Base-by-base conservation (phyloP, 768 basidiomycete genomes). In the Agaricus bisporus region DNA sequence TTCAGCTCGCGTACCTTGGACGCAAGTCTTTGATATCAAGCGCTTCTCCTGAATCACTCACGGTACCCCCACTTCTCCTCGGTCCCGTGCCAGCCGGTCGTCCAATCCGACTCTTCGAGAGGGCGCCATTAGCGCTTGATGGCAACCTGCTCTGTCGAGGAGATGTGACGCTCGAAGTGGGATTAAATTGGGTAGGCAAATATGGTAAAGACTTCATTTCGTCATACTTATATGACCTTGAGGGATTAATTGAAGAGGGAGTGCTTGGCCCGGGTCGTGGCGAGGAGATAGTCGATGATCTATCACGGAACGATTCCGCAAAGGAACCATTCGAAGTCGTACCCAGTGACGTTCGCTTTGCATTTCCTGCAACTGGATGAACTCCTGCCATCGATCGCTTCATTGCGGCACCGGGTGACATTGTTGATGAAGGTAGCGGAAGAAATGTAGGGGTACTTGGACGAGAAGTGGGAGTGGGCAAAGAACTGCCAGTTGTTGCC, bases 381-480 rank as follows among this genome's bases (percentile, higher is more conserved):
- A 64, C 61, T 15, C 78, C 82, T 22, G 72, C 79, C 1, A 85
- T 79, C 1, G 85, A 83, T 41, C 83, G 79, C 66, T 87, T 89
- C 54, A 80, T 64, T 9, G 74, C 75, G 18, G 72, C 58, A 14
- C 66, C 68, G 9, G 71, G 64, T 41, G 71, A 61, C 20, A 80
- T 55, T 37, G 78, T 70, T 25, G 73, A 68, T 22, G 80, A 75
- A 2, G 88, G 85, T 28, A 88, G 59, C n/a, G 88, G 88, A 22
- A 91, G 73, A 60, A 86, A 84, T 15, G 87, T 88, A 8, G 88
- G 88, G 20, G 88, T 88, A 18, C 83, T 66, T 8, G 88, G 88
- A 2, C 88, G 81, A 37, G 86, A 87, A 4, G 76, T 70, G 15
- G 86, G 79, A 4, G 85, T 82, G 9, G 83, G 76, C 46, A 88